Percentiles rank a stretch among this genome's conserved stretches.
phyloP scores from a whole-genome alignment of 2,329 filamentous ascomycete genomes.

The Calonectria crousiana region DNA sequence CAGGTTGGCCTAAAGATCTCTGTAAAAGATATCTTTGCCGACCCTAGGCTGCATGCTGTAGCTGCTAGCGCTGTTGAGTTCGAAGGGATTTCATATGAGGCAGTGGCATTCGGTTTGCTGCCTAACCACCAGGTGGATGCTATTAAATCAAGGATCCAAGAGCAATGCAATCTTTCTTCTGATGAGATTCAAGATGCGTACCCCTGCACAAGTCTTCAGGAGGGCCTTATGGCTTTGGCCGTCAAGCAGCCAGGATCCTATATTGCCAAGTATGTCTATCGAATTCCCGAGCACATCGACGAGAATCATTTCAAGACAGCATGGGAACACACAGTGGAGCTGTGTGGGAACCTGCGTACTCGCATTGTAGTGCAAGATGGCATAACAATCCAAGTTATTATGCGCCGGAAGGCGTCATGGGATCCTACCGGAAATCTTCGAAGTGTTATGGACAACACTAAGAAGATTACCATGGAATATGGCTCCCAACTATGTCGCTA shows the following conservation, averaged over 20 bases:
- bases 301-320: neutral
- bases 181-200: slow-evolving; percentile 48
- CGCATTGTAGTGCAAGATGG: neutral
- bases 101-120: neutral
- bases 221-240: slow-evolving; percentile 46
- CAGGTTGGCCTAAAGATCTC: slow-evolving; percentile 2
- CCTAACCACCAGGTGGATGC: neutral
- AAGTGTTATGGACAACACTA: neutral
- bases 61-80: neutral
- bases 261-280: slow-evolving; percentile 20
- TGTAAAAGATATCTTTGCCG: slow-evolving; percentile 25
- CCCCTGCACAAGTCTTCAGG: slow-evolving; percentile 52
- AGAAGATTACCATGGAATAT: neutral
- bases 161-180: neutral
- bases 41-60: slow-evolving; percentile 10
- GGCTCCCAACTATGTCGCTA: neutral
- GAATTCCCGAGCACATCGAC: neutral
- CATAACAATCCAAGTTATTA: neutral
- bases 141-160: neutral
- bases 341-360: slow-evolving; percentile 5
- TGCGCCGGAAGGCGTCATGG: neutral
- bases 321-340: neutral
- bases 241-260: slow-evolving; percentile 25
- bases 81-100: neutral
- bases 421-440: neutral